phyloP scores from a whole-genome alignment of 306 rosid species.

The Rubus parviflorus region DNA sequence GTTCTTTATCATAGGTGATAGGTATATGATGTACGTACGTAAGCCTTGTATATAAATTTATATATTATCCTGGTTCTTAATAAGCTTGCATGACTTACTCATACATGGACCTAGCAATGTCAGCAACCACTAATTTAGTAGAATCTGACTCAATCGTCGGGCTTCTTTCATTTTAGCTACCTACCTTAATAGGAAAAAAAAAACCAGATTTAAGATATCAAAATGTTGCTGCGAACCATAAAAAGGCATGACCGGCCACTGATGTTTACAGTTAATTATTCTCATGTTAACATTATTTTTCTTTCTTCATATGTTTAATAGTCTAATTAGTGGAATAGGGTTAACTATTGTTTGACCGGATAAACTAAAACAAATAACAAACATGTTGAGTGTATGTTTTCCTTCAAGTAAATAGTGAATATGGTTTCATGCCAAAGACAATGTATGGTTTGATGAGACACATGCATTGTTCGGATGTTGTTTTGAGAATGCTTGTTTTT shows the following conservation, averaged over 20 bases:
- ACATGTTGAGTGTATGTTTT: too few species aligned
- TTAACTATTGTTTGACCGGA: too few species aligned
- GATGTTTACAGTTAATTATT: background rate
- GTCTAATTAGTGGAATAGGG: background rate
- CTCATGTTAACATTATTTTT: background rate
- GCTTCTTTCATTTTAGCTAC: constrained; percentile 4
- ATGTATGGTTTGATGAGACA: too few species aligned
- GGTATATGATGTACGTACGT: background rate
- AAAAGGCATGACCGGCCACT: background rate
- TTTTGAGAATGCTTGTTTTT: too few species aligned
- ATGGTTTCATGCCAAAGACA: too few species aligned
- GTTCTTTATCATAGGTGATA: background rate
- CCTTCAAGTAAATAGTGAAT: too few species aligned
- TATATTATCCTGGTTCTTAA: background rate
- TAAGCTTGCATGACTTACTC: constrained; percentile 7
- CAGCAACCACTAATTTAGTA: constrained; percentile 50
- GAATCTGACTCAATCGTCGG: constrained; percentile 50
- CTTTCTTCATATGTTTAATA: too few species aligned
- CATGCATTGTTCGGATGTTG: too few species aligned
- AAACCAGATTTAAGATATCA: background rate
- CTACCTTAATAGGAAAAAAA: background rate
- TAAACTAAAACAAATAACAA: too few species aligned
- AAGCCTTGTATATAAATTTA: background rate
- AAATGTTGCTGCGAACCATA: background rate
- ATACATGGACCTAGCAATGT: constrained; percentile 26